phyloP scores from a whole-genome alignment of 441 rosid species.

The Aquilaria agallochum region DNA sequence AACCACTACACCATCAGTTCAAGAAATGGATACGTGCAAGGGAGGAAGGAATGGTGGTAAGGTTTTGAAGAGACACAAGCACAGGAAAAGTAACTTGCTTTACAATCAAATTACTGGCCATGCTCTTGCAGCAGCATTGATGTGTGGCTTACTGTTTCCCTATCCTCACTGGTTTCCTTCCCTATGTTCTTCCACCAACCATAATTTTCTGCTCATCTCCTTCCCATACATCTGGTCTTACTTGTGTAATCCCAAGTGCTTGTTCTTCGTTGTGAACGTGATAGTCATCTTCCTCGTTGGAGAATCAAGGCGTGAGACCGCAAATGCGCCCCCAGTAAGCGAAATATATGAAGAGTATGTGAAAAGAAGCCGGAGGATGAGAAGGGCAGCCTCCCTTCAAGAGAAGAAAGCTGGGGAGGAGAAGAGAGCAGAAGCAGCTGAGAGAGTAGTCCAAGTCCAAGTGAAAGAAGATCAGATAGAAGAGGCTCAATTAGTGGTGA shows the following conservation, averaged over 20 bases:
- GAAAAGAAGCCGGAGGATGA: conserved; percentile 19
- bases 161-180: conserved; percentile 23
- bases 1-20: neutral
- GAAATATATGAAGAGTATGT: conserved; percentile 48
- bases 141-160: conserved; percentile 23
- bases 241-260: conserved; percentile 31
- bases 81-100: conserved; percentile 17
- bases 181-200: conserved; percentile 16
- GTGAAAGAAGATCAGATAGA: conserved; percentile 1
- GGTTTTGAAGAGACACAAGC: conserved; percentile 25
- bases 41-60: conserved; percentile 14
- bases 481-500: neutral
- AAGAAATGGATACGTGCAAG: conserved; percentile 24
- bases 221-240: conserved; percentile 25
- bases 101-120: conserved; percentile 18
- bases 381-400: conserved; percentile 9
- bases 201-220: conserved; percentile 14
- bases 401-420: conserved; percentile 1
- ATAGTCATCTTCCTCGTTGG: conserved; percentile 51
- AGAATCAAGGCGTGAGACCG: conserved; percentile 31
- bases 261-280: conserved; percentile 48
- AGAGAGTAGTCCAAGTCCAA: conserved; percentile 1
- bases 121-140: conserved; percentile 22
- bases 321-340: conserved; percentile 6
- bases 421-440: conserved; percentile 7